phyloP scores from a whole-genome alignment of 345 rosid genomes.

The Eucalyptus tenuipes region DNA sequence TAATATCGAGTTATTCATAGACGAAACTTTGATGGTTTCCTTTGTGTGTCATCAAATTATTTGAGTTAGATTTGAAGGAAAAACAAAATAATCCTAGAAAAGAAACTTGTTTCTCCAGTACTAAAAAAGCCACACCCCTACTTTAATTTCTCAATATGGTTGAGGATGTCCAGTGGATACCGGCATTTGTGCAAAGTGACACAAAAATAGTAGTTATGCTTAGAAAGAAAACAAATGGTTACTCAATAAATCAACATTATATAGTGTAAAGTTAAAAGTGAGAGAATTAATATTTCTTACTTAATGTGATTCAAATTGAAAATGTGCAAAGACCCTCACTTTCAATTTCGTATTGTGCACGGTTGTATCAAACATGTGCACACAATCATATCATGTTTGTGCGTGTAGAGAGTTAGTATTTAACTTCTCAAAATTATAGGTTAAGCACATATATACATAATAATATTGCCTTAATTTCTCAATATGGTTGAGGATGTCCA shows the following conservation, averaged over 20 bases:
- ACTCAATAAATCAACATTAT: neutral
- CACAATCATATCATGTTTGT: neutral
- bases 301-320: too few species aligned
- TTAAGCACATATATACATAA: too few species aligned
- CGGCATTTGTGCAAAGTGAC: neutral
- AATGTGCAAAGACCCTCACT: neutral
- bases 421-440: neutral
- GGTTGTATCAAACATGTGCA: neutral
- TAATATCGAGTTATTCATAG: neutral
- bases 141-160: neutral
- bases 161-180: neutral
- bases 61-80: neutral
- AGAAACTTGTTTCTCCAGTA: neutral
- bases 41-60: neutral
- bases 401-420: neutral
- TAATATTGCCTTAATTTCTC: too few species aligned
- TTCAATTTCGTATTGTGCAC: accelerated
- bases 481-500: neutral
- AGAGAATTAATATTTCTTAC: neutral
- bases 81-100: too few species aligned
- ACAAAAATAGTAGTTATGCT: neutral
- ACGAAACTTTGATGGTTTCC: too few species aligned
- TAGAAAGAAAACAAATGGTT: too few species aligned
- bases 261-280: neutral
- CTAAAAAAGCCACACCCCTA: neutral